Evolutionary conservation across 257 asterid genomes (phyloP).

Genomic region (Nicotiana obtusifolia): DNA sequence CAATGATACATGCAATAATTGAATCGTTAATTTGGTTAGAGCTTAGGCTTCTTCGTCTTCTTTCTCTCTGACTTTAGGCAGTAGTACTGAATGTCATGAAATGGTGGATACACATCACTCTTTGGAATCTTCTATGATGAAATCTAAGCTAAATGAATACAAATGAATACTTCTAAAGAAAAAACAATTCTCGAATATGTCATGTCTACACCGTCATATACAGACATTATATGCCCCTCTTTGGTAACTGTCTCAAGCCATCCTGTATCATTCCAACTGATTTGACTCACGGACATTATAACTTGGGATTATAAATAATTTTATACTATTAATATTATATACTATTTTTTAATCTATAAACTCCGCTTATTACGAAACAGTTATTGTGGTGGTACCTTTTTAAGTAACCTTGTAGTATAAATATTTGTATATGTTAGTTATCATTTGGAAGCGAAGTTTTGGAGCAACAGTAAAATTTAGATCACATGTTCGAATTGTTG

Average conservation of each 20-base stretch:
- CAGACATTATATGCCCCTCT: background rate
- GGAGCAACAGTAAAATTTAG: too few species aligned
- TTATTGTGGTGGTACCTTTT: too few species aligned
- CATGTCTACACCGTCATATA: slow-evolving; percentile 5
- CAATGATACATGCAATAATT: slow-evolving; percentile 38
- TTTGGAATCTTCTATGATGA: slow-evolving; percentile 4
- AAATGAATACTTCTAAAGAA: slow-evolving; percentile 6
- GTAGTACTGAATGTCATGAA: background rate
- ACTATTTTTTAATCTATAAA: too few species aligned
- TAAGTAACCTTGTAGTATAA: too few species aligned
- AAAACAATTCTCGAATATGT: slow-evolving; percentile 5
- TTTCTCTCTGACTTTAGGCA: background rate
- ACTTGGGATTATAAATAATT: too few species aligned
- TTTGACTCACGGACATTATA: background rate
- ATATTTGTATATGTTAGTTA: too few species aligned
- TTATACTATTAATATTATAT: too few species aligned
- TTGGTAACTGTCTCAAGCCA: background rate
- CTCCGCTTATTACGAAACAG: too few species aligned
- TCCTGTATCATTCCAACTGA: background rate
- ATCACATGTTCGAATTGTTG: fast-evolving
- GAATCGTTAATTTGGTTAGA: background rate
- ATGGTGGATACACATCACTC: background rate
- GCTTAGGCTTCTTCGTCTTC: background rate
- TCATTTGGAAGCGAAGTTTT: too few species aligned
- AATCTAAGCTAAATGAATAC: background rate